A percentile compares a stretch with the other conserved stretches of the same genome.
These are phyloP conservation scores for Candida adriatica DNA, from an alignment of 805 yeast genomes.

Conservation along the genomic window DNA sequence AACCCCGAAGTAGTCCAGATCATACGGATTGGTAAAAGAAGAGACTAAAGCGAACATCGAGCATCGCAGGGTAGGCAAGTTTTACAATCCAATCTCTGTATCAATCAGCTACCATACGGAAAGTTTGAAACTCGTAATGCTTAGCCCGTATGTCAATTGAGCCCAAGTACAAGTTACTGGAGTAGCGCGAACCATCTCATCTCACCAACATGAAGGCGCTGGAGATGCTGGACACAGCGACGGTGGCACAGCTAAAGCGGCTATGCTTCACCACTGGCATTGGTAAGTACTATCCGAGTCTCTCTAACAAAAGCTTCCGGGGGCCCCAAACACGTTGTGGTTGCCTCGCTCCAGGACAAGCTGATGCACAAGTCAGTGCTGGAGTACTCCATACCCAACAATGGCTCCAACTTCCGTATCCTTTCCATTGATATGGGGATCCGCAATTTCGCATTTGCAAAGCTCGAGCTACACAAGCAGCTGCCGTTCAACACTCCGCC, in stretches of 20 bases:
- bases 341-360: conserved; percentile 4
- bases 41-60: too few species aligned
- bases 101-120: too few species aligned
- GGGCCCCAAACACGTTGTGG: conserved; percentile 13
- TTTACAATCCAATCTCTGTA: too few species aligned
- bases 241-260: conserved; percentile 9
- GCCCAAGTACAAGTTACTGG: too few species aligned
- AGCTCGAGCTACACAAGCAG: conserved; percentile 20
- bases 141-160: too few species aligned
- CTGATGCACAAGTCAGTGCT: conserved; percentile 7
- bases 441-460: conserved; percentile 28
- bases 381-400: conserved; percentile 13
- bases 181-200: too few species aligned
- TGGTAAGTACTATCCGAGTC: conserved; percentile 4
- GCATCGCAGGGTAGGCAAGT: too few species aligned
- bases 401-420: conserved; percentile 18
- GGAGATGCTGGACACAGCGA: conserved; percentile 9
- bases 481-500: conserved; percentile 21
- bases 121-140: too few species aligned
- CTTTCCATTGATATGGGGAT: conserved; percentile 33
- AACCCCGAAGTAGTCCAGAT: too few species aligned
- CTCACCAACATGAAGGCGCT: conserved; percentile 5
- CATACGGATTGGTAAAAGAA: too few species aligned
- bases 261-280: conserved; percentile 15
- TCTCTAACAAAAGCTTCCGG: conserved; percentile 2